Percentiles rank a stretch among this genome's conserved stretches.
Evolutionary conservation across 1,139 yeast species (phyloP).

Genomic region (Starmera stellimalicola): DNA sequence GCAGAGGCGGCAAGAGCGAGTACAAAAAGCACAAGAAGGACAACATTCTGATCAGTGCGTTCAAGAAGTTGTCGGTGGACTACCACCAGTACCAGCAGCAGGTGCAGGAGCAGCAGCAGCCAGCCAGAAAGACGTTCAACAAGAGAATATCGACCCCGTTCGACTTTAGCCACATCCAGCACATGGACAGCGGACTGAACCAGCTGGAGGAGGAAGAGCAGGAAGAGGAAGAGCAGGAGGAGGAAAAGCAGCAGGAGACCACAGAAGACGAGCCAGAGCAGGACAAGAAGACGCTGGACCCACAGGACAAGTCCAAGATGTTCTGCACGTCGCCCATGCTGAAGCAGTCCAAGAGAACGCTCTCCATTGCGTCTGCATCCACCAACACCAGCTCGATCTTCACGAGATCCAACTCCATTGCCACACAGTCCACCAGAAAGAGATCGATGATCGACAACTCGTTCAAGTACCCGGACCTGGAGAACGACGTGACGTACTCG

Average conservation of each 20-base stretch:
- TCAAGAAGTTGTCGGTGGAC: slow-evolving; percentile 14
- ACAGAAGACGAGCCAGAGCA: not conserved
- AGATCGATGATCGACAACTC: slow-evolving; percentile 8
- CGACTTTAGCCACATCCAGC: slow-evolving; percentile 18
- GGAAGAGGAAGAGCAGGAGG: not conserved
- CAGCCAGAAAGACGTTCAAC: slow-evolving; percentile 6
- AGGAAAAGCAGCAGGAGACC: slow-evolving; percentile 1
- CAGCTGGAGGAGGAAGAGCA: slow-evolving; percentile 7
- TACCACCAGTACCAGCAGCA: slow-evolving; percentile 2
- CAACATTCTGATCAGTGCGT: slow-evolving; percentile 16
- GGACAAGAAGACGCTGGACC: not conserved
- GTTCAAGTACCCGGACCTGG: slow-evolving; percentile 8
- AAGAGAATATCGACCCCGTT: slow-evolving; percentile 15
- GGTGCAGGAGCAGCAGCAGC: not conserved
- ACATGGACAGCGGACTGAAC: slow-evolving; percentile 9
- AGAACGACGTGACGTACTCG: too few relatives aligned
- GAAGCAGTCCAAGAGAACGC: not conserved
- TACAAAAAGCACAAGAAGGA: too few relatives aligned
- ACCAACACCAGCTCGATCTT: slow-evolving; percentile 5
- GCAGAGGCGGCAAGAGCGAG: too few relatives aligned
- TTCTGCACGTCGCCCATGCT: slow-evolving; percentile 5
- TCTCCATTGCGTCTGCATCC: slow-evolving; percentile 3
- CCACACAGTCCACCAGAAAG: slow-evolving; percentile 9
- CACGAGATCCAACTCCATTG: slow-evolving; percentile 11
- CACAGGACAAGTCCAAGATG: slow-evolving; percentile 1